These are phyloP conservation scores for Chalara sp. DNA, from an alignment of 2,329 filamentous ascomycete genomes.

Conservation along the genomic window DNA sequence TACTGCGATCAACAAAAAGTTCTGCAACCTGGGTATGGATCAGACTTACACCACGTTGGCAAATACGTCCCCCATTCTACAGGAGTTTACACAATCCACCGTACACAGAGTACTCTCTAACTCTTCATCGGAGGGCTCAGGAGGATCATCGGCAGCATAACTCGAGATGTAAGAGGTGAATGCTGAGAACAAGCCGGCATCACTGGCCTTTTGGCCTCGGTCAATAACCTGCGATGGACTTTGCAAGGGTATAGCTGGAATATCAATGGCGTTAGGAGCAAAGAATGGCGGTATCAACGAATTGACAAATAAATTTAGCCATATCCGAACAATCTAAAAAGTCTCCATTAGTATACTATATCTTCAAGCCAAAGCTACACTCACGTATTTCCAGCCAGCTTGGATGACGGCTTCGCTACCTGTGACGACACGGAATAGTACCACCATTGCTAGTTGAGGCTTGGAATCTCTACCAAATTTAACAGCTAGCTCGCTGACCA, in stretches of 20 bases:
- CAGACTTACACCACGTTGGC: constrained; percentile 67
- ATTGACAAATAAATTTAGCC: constrained; percentile 93
- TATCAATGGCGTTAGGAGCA: constrained; percentile 56
- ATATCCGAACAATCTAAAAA: constrained; percentile 73
- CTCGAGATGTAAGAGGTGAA: constrained; percentile 98
- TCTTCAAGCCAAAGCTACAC: constrained; percentile 26
- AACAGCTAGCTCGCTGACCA: constrained; percentile 97
- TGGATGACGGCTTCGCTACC: constrained; percentile 74
- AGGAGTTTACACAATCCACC: constrained; percentile 89
- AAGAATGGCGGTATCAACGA: constrained; percentile 83
- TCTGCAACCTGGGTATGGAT: background rate
- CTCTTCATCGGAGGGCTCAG: constrained; percentile 94
- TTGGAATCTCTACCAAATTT: constrained; percentile 91
- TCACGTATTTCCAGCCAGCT: constrained; percentile 72
- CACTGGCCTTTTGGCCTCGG: constrained; percentile 67
- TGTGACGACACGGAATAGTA: constrained; percentile 88
- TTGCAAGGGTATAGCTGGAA: constrained; percentile 81
- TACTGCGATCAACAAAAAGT: constrained; percentile 27
- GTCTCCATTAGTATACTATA: background rate
- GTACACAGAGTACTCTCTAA: constrained; percentile 92
- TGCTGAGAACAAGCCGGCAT: constrained; percentile 84
- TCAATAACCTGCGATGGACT: constrained; percentile 90
- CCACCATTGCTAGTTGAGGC: constrained; percentile 86
- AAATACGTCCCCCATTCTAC: constrained; percentile 76
- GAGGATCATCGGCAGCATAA: constrained; percentile 95